A percentile compares a stretch with the other conserved stretches of the same genome.
phyloP scores from a whole-genome alignment of 2,329 filamentous ascomycete genomes.

The Fusarium agapanthi region DNA sequence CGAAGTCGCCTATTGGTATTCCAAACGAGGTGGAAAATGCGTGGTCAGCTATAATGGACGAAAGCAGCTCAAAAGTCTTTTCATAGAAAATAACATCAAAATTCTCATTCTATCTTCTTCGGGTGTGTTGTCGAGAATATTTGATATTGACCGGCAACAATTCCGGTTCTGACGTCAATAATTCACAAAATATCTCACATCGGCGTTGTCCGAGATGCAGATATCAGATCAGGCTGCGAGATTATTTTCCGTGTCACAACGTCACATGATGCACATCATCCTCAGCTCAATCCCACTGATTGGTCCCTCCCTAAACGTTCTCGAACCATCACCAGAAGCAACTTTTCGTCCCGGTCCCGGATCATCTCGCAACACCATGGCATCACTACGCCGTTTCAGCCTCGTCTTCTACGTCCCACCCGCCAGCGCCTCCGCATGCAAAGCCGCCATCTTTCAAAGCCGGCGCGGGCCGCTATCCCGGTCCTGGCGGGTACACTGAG shows the following conservation, averaged over 20 bases:
- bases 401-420: constrained; percentile 63
- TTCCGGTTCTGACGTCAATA: neutral
- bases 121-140: accelerated
- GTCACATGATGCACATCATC: constrained; percentile 17
- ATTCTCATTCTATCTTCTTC: neutral
- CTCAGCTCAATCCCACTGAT: neutral
- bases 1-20: neutral
- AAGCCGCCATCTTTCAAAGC: constrained; percentile 65
- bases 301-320: neutral
- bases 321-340: constrained; percentile 16
- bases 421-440: constrained; percentile 57
- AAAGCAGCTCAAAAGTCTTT: neutral
- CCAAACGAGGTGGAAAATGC: constrained; percentile 22
- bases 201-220: constrained; percentile 5
- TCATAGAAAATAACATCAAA: neutral
- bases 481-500: constrained; percentile 63
- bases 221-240: constrained; percentile 16
- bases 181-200: neutral
- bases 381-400: constrained; percentile 39
- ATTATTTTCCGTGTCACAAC: neutral
- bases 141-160: neutral
- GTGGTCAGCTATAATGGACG: constrained; percentile 10
- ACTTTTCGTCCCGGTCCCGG: constrained; percentile 15
- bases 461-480: constrained; percentile 63
- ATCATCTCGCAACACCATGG: constrained; percentile 6